These are phyloP conservation scores for Cyberlindnera petersonii DNA, from an alignment of 805 yeast species.

Conservation along the genomic window DNA sequence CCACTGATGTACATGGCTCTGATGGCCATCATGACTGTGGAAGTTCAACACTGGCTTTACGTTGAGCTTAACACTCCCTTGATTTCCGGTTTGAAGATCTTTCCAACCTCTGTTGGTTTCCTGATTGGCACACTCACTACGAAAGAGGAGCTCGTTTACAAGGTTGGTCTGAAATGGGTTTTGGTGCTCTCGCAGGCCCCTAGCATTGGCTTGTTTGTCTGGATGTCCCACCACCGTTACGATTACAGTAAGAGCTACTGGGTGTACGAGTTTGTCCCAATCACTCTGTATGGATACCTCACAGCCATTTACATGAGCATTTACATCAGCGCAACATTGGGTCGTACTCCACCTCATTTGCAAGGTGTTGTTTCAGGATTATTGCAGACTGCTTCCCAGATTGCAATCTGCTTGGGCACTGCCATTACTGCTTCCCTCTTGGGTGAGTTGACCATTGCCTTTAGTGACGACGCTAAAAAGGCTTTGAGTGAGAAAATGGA, in stretches of 20 bases:
- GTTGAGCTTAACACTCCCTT: conserved; percentile 30
- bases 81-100: conserved; percentile 33
- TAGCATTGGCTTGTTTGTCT: conserved; percentile 18
- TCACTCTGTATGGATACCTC: conserved; percentile 25
- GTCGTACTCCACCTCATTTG: conserved; percentile 33
- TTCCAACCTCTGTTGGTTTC: conserved; percentile 34
- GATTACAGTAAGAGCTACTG: conserved; percentile 17
- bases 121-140: conserved; percentile 29
- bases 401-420: conserved; percentile 31
- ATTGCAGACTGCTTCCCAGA: conserved; percentile 34
- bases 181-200: conserved; percentile 16
- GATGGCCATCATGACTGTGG: conserved; percentile 20
- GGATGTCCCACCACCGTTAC: conserved; percentile 14
- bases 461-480: not conserved
- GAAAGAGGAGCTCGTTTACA: conserved; percentile 19
- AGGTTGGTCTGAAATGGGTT: conserved; percentile 25
- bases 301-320: conserved; percentile 33
- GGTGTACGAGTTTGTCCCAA: conserved; percentile 30
- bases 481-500: conserved; percentile 7
- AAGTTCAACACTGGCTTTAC: conserved; percentile 28
- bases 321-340: conserved; percentile 30
- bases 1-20: conserved; percentile 22
- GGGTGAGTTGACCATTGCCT: conserved; percentile 21
- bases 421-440: conserved; percentile 28
- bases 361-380: conserved; percentile 40